Percentiles rank a stretch among this genome's conserved stretches.
phyloP scores from a whole-genome alignment of 208 protist species.

The Trypanosoma congolense region DNA sequence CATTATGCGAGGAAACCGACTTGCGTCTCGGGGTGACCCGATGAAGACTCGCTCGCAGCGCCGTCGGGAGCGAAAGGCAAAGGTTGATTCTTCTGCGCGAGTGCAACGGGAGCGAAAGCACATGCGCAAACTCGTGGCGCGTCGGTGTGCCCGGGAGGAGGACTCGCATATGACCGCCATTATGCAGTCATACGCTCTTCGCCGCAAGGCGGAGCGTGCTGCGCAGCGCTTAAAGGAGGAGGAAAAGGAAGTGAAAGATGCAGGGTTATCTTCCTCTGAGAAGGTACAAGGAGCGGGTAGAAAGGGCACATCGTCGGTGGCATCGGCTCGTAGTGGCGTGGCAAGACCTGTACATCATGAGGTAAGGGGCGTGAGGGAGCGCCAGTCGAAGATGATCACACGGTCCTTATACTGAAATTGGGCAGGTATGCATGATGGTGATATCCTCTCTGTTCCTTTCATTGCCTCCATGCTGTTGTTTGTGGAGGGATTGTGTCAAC shows the following conservation, averaged over 20 bases:
- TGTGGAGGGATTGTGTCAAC: too few species aligned
- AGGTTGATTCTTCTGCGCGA: slow-evolving; percentile 55
- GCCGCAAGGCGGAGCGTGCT: slow-evolving; percentile 70
- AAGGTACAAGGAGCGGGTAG: neutral
- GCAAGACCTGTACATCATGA: slow-evolving; percentile 2
- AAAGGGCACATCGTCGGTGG: neutral
- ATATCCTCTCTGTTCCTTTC: too few species aligned
- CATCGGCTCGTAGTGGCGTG: slow-evolving; percentile 9
- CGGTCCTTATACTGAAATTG: slow-evolving; percentile 42
- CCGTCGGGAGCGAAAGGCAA: slow-evolving; percentile 53
- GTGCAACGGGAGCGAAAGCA: slow-evolving; percentile 60
- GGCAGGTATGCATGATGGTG: too few species aligned
- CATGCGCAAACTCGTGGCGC: slow-evolving; percentile 39
- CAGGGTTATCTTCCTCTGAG: neutral
- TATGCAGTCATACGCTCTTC: slow-evolving; percentile 81
- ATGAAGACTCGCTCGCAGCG: slow-evolving; percentile 79
- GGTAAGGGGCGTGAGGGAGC: neutral
- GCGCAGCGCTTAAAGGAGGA: slow-evolving; percentile 33
- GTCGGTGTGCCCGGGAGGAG: slow-evolving; percentile 54
- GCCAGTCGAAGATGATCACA: slow-evolving; percentile 33
- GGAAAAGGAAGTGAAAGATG: slow-evolving; percentile 17
- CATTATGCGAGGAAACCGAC: slow-evolving; percentile 76
- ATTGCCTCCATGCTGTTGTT: too few species aligned
- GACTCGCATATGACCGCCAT: slow-evolving; percentile 75
- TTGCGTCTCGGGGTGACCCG: slow-evolving; percentile 60